Evolutionary conservation across 73 alveolate species (phyloP).

Genomic region (Stentor coeruleus): DNA sequence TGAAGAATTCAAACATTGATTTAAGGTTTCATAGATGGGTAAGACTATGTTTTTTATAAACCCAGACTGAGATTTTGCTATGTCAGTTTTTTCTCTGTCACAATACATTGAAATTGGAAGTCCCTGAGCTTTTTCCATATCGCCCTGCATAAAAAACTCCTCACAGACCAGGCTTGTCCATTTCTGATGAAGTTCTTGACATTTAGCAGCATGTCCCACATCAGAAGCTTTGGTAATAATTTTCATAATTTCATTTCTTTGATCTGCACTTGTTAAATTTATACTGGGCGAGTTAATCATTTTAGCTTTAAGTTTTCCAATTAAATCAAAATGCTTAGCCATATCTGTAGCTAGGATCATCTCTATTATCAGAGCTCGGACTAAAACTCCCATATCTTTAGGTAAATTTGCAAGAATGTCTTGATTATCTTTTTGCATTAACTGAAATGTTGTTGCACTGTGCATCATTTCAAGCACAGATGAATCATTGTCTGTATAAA

Average conservation of each 20-base stretch:
- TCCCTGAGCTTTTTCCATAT: background rate
- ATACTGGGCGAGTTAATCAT: background rate
- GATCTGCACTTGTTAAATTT: background rate
- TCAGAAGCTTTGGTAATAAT: conserved; percentile 1
- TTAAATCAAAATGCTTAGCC: conserved; percentile 33
- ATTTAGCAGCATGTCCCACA: conserved; percentile 22
- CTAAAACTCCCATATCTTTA: background rate
- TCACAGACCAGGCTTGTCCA: conserved; percentile 4
- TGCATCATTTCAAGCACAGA: conserved; percentile 80
- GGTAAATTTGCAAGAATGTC: conserved; percentile 40
- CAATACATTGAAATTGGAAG: conserved; percentile 30
- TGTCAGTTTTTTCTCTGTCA: conserved; percentile 14
- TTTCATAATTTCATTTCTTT: conserved; percentile 13
- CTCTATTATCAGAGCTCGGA: conserved; percentile 33
- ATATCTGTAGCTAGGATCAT: conserved; percentile 35
- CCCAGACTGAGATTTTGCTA: conserved; percentile 25
- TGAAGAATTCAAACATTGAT: background rate
- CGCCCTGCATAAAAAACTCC: conserved; percentile 32
- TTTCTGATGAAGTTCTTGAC: conserved; percentile 4
- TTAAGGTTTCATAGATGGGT: conserved; percentile 18
- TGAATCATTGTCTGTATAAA: conserved; percentile 52
- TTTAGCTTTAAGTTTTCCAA: conserved; percentile 31
- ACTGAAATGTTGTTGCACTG: conserved; percentile 57
- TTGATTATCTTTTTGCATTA: conserved; percentile 39
- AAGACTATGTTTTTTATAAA: conserved; percentile 25